Evolutionary conservation across 2,329 filamentous ascomycete genomes (phyloP), one percentile per base, ranked within the genome.

Genomic region (Aureobasidium sp.): DNA sequence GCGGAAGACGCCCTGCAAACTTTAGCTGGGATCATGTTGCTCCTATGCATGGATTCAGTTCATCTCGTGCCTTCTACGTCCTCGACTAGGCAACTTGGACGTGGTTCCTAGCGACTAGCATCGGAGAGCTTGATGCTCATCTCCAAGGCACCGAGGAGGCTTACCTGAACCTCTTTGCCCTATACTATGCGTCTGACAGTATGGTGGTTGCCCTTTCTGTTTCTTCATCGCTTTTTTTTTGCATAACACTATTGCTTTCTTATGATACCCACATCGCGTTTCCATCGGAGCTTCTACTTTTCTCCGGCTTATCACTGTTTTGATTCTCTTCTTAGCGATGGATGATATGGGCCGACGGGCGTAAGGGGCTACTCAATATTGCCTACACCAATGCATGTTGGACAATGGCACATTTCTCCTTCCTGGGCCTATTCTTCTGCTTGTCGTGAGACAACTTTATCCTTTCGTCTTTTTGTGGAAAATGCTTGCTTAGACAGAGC

Each of bases 1-100:
- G 29, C 2, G 53, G 53, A 15, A 20, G 10, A 7, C 53, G 53
- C 26, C 41, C 53, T 57, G 24, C 29, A 1, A 57, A 57, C 41
- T 57, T 57, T 29, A 34, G 20, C 29, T 57, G 53, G 53, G 29
- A 57, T 43, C 41, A 57, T 46, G 41, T 57, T 6, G 53, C 53
- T 12, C 53, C 53, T 3, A 47, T 36, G 20, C 36, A 57, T 41
- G 53, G 41, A 5, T 32, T 57, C n/a, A 57, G 41, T 13, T 46
- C 27, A 3, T 46, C 20, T 20, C n/a, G 13, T 24, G 10, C 53
- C 5, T 57, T 46, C 13, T 47, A 46, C 41, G 53, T 57, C 29
- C 53, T 57, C 20, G 41, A 57, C 34, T 57, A 57, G 53, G 26
- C 37, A 43, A 26, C 24, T 17, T 56, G 52, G 52, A 34, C 52